Conservation (phyloP, 768 basidiomycete genomes). For the Russula abietina region DNA sequence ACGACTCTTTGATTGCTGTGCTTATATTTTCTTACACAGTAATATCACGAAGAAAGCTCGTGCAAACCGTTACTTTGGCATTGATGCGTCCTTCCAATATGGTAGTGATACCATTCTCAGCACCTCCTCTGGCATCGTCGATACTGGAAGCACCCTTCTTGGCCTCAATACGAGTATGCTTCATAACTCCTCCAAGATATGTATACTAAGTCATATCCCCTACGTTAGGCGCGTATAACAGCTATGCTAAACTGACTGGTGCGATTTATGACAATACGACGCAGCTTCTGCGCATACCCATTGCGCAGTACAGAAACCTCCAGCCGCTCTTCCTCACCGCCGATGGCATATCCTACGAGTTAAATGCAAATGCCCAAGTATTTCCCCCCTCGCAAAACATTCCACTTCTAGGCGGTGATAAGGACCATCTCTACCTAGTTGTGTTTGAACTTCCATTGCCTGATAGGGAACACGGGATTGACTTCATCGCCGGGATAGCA, state of each 20-base stretch:
- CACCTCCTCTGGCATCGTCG: conserved; percentile 31
- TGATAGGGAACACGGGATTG: no score
- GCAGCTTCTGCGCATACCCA: conserved; percentile 31
- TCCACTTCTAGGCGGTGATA: conserved; percentile 39
- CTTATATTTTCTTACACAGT: conserved; percentile 17
- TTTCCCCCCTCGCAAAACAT: conserved; percentile 41
- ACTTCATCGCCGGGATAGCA: conserved; percentile 49
- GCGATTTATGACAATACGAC: conserved; percentile 30
- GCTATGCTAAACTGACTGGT: conserved; percentile 32
- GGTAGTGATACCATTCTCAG: conserved; percentile 29
- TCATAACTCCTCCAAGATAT: neutral
- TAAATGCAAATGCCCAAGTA: conserved; percentile 42
- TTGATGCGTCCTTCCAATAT: no score
- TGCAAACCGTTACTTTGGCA: conserved; percentile 31
- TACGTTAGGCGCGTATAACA: conserved; percentile 29
- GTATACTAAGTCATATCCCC: conserved; percentile 22
- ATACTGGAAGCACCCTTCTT: conserved; percentile 24
- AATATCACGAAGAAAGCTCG: conserved; percentile 28
- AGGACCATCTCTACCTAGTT: conserved; percentile 35
- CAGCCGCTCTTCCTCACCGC: conserved; percentile 33
- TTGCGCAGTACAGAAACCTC: conserved; percentile 30
- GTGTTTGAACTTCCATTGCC: conserved; percentile 27
- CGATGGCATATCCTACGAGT: conserved; percentile 32
- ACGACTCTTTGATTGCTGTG: neutral
- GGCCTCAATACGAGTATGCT: conserved; percentile 30